These are phyloP conservation scores for Graphium sp. DNA, from an alignment of 2,329 filamentous ascomycete genomes.

Conservation along the genomic window DNA sequence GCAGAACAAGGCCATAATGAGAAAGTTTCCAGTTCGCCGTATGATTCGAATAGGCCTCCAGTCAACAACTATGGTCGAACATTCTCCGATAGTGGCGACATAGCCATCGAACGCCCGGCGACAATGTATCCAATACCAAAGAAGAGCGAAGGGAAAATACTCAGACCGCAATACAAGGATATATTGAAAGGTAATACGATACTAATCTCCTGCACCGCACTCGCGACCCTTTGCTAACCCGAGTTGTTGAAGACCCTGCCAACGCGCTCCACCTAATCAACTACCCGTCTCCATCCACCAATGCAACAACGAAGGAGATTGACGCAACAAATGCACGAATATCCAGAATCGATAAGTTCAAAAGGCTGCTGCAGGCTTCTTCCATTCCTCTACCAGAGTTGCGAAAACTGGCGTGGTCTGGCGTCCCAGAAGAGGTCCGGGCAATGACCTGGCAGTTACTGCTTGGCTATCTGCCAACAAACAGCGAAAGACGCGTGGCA, in stretches of 20 bases:
- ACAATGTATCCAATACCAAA: constrained; percentile 76
- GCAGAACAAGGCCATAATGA: constrained; percentile 17
- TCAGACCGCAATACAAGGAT: constrained; percentile 94
- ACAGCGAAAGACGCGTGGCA: constrained; percentile 77
- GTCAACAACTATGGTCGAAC: too few relatives aligned
- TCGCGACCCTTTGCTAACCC: constrained; percentile 4
- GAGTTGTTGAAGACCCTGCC: constrained; percentile 44
- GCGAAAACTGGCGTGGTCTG: constrained; percentile 79
- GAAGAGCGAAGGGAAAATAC: constrained; percentile 84
- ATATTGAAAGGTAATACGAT: constrained; percentile 64
- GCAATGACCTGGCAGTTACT: constrained; percentile 98
- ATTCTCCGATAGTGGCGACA: constrained; percentile 76
- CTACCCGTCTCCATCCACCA: constrained; percentile 57
- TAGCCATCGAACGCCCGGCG: constrained; percentile 74
- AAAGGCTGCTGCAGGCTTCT: constrained; percentile 81
- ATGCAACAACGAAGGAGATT: constrained; percentile 65
- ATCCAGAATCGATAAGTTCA: constrained; percentile 96
- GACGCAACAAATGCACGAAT: constrained; percentile 79
- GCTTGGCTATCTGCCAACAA: constrained; percentile 90
- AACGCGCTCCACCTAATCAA: constrained; percentile 91
- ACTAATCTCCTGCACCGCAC: too few relatives aligned
- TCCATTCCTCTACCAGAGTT: constrained; percentile 76
- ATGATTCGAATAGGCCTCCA: neutral
- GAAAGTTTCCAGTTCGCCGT: neutral
- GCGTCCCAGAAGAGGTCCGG: constrained; percentile 83